These are phyloP conservation scores for Dendrothele bispora DNA, from an alignment of 768 basidiomycete species.

Conservation along the genomic window DNA sequence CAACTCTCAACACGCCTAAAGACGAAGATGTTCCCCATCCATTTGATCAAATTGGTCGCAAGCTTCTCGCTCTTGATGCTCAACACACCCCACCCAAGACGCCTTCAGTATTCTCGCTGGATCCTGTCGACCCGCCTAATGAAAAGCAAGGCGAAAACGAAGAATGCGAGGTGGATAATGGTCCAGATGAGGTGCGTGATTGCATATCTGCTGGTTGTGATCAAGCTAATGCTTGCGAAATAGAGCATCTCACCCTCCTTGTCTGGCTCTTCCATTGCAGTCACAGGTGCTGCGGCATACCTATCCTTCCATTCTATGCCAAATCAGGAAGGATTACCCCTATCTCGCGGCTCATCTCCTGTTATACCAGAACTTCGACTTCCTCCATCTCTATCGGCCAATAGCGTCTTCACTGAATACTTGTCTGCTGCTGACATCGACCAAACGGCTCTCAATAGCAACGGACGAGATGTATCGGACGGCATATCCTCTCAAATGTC, in stretches of 20 bases:
- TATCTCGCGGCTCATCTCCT: no score
- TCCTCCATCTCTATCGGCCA: no score
- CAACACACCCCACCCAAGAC: not conserved
- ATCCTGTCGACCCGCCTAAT: constrained; percentile 10
- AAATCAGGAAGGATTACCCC: no score
- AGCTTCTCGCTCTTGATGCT: constrained; percentile 4
- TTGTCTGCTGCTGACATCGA: not conserved
- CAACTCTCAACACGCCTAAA: constrained; percentile 39
- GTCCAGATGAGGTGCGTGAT: not conserved
- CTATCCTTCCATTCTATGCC: no score
- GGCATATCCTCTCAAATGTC: not conserved
- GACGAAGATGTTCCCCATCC: constrained; percentile 29
- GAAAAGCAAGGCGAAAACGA: not conserved
- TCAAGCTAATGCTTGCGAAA: no score
- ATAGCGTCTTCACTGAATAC: no score
- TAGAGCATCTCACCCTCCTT: no score
- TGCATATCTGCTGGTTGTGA: no score
- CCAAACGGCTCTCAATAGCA: not conserved
- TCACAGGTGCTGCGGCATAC: no score
- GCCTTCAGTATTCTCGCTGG: no score
- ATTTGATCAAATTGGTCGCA: constrained; percentile 13
- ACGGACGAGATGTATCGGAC: not conserved
- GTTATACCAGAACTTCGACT: no score
- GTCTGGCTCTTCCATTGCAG: no score
- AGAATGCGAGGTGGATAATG: not conserved